Conservation (phyloP, 108 stramenopile species). For the Cyclotella atomus region DNA sequence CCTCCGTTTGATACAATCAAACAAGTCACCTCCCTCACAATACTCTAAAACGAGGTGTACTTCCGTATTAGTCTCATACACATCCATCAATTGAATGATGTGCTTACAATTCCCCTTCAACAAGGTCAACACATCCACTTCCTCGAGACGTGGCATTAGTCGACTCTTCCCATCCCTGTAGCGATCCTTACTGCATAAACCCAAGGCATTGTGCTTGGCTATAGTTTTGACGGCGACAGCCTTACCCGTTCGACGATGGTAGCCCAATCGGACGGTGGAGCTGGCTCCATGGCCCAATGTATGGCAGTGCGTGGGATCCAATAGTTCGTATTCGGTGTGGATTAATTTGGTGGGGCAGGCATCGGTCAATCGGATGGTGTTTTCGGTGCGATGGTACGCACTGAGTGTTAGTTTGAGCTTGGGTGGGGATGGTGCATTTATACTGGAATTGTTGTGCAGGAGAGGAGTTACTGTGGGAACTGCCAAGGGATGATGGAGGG, state of each 20-base stretch:
- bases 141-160: slow-evolving; percentile 75
- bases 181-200: slow-evolving; percentile 60
- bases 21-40: slow-evolving; percentile 88
- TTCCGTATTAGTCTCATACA: slow-evolving; percentile 86
- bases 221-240: slow-evolving; percentile 87
- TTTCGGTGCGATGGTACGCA: slow-evolving; percentile 73
- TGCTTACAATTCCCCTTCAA: slow-evolving; percentile 63
- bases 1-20: slow-evolving; percentile 75
- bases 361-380: slow-evolving; percentile 71
- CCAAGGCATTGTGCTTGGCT: slow-evolving; percentile 84
- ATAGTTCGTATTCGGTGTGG: slow-evolving; percentile 73
- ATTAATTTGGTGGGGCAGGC: slow-evolving; percentile 57
- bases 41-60: slow-evolving; percentile 88
- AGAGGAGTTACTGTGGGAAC: slow-evolving; percentile 15
- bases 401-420: slow-evolving; percentile 69
- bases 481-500: not conserved
- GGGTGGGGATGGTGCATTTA: slow-evolving; percentile 2
- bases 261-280: slow-evolving; percentile 76
- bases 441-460: not conserved
- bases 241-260: slow-evolving; percentile 48
- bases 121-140: slow-evolving; percentile 78
- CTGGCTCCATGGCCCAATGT: slow-evolving; percentile 87
- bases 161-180: slow-evolving; percentile 24
- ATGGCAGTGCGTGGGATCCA: slow-evolving; percentile 57
- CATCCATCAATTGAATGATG: slow-evolving; percentile 77